Evolutionary conservation across 2,329 filamentous ascomycete genomes (phyloP).

Genomic region (Lomentospora prolificans): DNA sequence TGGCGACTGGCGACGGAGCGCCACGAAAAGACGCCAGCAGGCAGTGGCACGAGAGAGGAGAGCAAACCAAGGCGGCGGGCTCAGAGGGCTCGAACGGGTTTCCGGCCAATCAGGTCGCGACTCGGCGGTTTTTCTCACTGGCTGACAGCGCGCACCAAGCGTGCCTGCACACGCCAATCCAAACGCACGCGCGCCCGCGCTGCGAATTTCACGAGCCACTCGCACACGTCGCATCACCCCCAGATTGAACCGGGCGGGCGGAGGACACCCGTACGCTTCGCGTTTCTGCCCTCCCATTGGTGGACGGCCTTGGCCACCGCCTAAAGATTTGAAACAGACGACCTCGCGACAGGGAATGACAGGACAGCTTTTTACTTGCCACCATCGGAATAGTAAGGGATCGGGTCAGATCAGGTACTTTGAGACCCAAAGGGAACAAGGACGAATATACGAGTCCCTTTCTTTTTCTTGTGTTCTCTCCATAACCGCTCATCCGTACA

Average conservation of each 20-base stretch:
- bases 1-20: neutral
- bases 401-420: neutral
- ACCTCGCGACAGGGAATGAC: neutral
- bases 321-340: conserved; percentile 1
- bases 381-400: neutral
- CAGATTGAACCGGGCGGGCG: neutral
- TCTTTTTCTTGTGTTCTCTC: neutral
- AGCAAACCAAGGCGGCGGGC: too few relatives aligned
- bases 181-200: neutral
- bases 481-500: neutral
- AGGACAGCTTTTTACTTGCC: neutral
- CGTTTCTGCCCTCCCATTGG: neutral
- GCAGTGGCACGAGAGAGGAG: too few relatives aligned
- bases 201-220: neutral
- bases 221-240: neutral
- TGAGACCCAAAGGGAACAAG: neutral
- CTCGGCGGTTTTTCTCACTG: neutral
- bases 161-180: neutral
- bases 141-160: neutral
- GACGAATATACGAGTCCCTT: neutral
- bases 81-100: neutral
- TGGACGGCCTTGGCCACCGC: neutral
- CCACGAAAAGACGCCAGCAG: too few relatives aligned
- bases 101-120: neutral
- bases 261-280: neutral